Evolutionary conservation across 768 basidiomycete genomes (phyloP).

Genomic region (Auriculariales sp.): DNA sequence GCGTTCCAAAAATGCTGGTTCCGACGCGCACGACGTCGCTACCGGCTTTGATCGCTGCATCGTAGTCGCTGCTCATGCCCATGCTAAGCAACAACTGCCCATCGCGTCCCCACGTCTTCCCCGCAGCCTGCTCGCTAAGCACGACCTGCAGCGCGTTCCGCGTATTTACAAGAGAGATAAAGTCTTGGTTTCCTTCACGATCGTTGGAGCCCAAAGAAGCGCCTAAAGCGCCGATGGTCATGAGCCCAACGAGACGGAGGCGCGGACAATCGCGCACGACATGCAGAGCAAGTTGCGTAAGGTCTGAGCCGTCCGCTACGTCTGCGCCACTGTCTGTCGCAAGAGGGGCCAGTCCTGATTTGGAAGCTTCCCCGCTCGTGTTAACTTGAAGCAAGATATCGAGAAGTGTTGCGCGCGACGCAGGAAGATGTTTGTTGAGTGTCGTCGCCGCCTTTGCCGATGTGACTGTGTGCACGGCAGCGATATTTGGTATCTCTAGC

Average conservation of each 20-base stretch:
- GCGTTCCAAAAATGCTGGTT: constrained; percentile 72
- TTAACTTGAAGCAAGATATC: constrained; percentile 87
- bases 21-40: constrained; percentile 86
- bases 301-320: constrained; percentile 37
- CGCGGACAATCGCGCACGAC: constrained; percentile 60
- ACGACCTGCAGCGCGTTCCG: constrained; percentile 38
- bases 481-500: constrained; percentile 76
- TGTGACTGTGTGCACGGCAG: constrained; percentile 74
- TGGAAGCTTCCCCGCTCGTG: constrained; percentile 83
- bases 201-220: constrained; percentile 41
- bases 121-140: constrained; percentile 17
- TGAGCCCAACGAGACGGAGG: constrained; percentile 70
- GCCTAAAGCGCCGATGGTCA: constrained; percentile 88
- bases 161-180: constrained; percentile 50
- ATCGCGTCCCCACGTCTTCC: constrained; percentile 32
- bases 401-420: constrained; percentile 41
- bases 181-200: constrained; percentile 51
- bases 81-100: constrained; percentile 54
- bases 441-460: constrained; percentile 68
- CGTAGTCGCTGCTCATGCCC: constrained; percentile 97
- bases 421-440: constrained; percentile 57
- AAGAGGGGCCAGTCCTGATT: constrained; percentile 71
- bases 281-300: constrained; percentile 51
- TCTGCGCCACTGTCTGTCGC: constrained; percentile 13
- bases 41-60: constrained; percentile 67